A percentile compares a stretch with the other conserved stretches of the same genome.
phyloP scores from a whole-genome alignment of 2,329 filamentous ascomycete species.

The Monilinia laxa region DNA sequence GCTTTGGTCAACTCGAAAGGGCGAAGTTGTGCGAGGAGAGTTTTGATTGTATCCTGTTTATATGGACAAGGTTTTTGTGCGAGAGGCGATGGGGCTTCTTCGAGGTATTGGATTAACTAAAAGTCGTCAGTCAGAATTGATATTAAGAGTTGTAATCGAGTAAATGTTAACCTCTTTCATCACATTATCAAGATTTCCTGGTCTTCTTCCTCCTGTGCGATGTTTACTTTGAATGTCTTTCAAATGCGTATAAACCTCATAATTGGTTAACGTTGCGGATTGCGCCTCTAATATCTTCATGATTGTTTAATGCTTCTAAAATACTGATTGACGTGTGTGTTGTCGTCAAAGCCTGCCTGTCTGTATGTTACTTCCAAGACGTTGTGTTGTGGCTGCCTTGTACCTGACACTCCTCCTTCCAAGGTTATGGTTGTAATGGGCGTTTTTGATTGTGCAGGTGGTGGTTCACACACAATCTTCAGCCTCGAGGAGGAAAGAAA shows the following conservation, averaged over 20 bases:
- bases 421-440: not conserved
- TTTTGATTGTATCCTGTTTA: constrained; percentile 50
- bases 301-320: not conserved
- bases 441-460: constrained; percentile 1
- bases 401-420: not conserved
- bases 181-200: constrained; percentile 45
- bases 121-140: not conserved
- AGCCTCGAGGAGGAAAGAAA: constrained; percentile 23
- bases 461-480: constrained; percentile 5
- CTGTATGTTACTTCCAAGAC: constrained; percentile 3
- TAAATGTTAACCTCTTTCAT: constrained; percentile 59
- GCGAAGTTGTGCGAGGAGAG: constrained; percentile 55
- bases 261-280: constrained; percentile 68
- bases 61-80: constrained; percentile 46
- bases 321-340: not conserved
- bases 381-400: constrained; percentile 3
- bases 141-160: not conserved
- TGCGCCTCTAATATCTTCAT: constrained; percentile 73
- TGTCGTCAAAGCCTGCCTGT: not conserved
- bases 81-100: constrained; percentile 54
- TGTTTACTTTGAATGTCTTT: constrained; percentile 49
- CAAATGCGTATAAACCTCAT: constrained; percentile 69
- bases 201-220: constrained; percentile 21
- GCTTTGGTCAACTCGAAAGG: constrained; percentile 64
- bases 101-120: constrained; percentile 62